phyloP scores from a whole-genome alignment of 805 yeast species.

The Monosporozyma aquatica region DNA sequence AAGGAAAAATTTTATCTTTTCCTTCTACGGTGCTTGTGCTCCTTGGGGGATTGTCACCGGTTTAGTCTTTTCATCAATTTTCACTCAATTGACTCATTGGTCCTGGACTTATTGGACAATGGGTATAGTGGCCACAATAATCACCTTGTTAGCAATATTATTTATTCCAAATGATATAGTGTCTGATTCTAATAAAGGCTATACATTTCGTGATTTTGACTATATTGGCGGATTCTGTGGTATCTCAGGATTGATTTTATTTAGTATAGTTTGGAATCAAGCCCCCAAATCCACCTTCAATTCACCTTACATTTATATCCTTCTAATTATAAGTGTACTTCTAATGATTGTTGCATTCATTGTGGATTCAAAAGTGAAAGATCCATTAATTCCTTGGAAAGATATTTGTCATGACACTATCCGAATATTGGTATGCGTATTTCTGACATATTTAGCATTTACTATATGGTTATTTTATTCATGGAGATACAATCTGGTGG shows the following conservation, averaged over 20 bases:
- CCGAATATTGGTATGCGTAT: slow-evolving; percentile 21
- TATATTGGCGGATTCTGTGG: slow-evolving; percentile 42
- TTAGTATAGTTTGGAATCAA: slow-evolving; percentile 58
- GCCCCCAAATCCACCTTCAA: slow-evolving; percentile 60
- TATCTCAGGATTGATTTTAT: slow-evolving; percentile 43
- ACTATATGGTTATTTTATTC: slow-evolving; percentile 56
- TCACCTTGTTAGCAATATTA: slow-evolving; percentile 30
- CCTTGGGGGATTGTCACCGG: slow-evolving; percentile 57
- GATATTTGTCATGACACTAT: slow-evolving; percentile 3
- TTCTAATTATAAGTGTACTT: slow-evolving; percentile 40
- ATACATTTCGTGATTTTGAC: slow-evolving; percentile 22
- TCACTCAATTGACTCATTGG: slow-evolving; percentile 42
- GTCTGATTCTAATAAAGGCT: background rate
- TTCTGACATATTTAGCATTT: slow-evolving; percentile 37
- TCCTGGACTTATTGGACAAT: slow-evolving; percentile 50
- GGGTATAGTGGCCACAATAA: slow-evolving; percentile 32
- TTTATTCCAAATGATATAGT: slow-evolving; percentile 21
- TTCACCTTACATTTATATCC: slow-evolving; percentile 40
- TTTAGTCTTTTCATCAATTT: slow-evolving; percentile 41
- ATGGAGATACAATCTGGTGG: slow-evolving; percentile 37
- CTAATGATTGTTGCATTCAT: slow-evolving; percentile 28
- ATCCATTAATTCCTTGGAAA: slow-evolving; percentile 43
- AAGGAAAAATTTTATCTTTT: slow-evolving; percentile 46
- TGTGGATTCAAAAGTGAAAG: slow-evolving; percentile 35
- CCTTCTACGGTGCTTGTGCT: slow-evolving; percentile 50